phyloP scores from a whole-genome alignment of 192 early-diverging fungal species.

The Umbelopsis vinacea region DNA sequence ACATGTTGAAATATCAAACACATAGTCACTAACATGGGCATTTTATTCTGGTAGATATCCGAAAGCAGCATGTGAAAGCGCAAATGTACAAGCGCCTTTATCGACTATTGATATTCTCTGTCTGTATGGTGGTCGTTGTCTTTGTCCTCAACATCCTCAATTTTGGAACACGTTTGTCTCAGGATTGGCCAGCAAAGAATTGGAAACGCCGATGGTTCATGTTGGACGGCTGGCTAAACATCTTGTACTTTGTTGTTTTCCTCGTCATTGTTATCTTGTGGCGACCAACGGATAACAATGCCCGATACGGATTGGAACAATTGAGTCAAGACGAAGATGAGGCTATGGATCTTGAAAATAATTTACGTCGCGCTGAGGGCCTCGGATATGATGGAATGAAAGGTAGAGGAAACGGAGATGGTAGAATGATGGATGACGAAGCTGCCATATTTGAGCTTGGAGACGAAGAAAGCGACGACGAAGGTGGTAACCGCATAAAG shows the following conservation, averaged over 20 bases:
- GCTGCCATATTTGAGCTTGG: constrained; percentile 65
- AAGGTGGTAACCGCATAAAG: constrained; percentile 34
- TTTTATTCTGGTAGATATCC: constrained; percentile 47
- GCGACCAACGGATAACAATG: constrained; percentile 92
- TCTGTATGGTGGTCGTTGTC: constrained; percentile 72
- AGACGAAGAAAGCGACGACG: constrained; percentile 68
- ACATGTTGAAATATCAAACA: no score
- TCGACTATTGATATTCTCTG: constrained; percentile 77
- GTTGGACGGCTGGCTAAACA: constrained; percentile 90
- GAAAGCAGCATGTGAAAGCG: constrained; percentile 88
- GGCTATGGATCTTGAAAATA: constrained; percentile 68
- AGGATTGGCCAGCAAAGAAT: constrained; percentile 70
- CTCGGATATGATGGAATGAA: constrained; percentile 52
- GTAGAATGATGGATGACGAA: constrained; percentile 45
- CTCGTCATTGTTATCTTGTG: constrained; percentile 83
- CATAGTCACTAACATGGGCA: not conserved
- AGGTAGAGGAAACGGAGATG: constrained; percentile 34
- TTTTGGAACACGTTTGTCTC: constrained; percentile 65
- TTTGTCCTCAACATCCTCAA: constrained; percentile 85
- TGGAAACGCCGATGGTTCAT: constrained; percentile 93
- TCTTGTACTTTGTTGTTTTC: constrained; percentile 85
- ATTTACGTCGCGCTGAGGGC: constrained; percentile 48
- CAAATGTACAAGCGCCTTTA: constrained; percentile 89
- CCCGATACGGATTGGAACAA: constrained; percentile 89
- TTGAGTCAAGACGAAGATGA: constrained; percentile 73